phyloP scores from a whole-genome alignment of 768 basidiomycete species.

The Ramaria rubella region DNA sequence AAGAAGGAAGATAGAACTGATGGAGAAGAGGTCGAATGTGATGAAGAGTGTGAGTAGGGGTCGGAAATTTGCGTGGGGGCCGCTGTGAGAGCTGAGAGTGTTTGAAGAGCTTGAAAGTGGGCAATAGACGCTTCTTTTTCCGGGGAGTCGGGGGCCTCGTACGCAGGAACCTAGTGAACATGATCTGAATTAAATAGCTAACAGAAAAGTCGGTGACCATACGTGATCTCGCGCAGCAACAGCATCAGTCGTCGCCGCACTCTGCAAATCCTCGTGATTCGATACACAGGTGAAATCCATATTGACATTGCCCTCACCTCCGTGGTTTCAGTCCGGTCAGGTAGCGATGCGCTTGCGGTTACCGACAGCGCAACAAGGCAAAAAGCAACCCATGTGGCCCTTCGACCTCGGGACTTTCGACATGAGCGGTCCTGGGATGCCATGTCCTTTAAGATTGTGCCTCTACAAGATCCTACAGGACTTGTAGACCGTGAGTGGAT shows the following conservation, averaged over 20 bases:
- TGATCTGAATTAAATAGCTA: conserved; percentile 24
- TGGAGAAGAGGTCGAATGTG: conserved; percentile 31
- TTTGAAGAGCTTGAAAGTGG: conserved; percentile 67
- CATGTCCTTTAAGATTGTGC: neutral
- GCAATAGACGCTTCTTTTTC: conserved; percentile 52
- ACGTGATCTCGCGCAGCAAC: conserved; percentile 8
- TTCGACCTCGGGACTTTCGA: conserved; percentile 18
- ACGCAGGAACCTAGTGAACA: conserved; percentile 13
- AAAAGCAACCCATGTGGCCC: conserved; percentile 56
- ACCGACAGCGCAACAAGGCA: conserved; percentile 46
- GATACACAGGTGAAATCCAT: neutral
- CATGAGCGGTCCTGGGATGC: neutral
- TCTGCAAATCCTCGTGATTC: neutral
- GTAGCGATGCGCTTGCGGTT: conserved; percentile 38
- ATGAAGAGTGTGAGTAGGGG: conserved; percentile 38
- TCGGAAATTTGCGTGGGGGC: conserved; percentile 50
- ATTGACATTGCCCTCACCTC: conserved; percentile 18
- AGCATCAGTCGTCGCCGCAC: conserved; percentile 3
- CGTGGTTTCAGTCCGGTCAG: conserved; percentile 24
- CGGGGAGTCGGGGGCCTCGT: neutral
- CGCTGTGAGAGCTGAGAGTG: conserved; percentile 58
- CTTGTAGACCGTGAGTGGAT: too few species aligned
- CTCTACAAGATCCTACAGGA: too few species aligned
- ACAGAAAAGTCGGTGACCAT: conserved; percentile 12
- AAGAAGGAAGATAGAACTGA: conserved; percentile 43